Conservation (phyloP, 2,329 filamentous ascomycete genomes). For the Colletotrichum gloeosporioides region DNA sequence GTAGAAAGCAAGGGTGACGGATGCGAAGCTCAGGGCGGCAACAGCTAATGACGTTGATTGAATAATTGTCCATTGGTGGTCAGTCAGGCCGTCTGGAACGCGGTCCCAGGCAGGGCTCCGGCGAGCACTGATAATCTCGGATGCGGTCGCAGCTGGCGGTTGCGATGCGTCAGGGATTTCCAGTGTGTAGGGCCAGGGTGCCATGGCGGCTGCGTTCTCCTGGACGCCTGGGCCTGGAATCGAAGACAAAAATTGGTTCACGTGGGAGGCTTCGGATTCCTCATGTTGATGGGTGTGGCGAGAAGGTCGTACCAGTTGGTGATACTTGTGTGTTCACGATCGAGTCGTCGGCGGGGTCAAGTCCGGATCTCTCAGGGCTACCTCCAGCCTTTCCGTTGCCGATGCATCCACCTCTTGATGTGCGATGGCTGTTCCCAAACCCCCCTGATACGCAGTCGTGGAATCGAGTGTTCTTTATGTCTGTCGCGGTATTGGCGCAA, state of each 20-base stretch:
- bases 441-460: background rate
- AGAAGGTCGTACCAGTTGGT: background rate
- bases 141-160: background rate
- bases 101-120: background rate
- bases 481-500: background rate
- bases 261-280: constrained; percentile 20
- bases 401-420: background rate
- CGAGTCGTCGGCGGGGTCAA: background rate
- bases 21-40: constrained; percentile 59
- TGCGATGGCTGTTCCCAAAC: background rate
- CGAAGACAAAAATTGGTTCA: background rate
- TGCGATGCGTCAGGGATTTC: background rate
- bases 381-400: background rate
- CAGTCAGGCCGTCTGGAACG: constrained; percentile 10
- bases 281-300: constrained; percentile 2
- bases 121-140: background rate
- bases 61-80: constrained; percentile 15
- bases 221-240: background rate
- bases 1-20: constrained; percentile 64
- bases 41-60: constrained; percentile 40
- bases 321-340: background rate
- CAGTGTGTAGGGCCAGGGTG: constrained; percentile 6
- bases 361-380: background rate
- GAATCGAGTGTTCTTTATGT: background rate
- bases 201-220: constrained; percentile 13